These are phyloP conservation scores for Massariosphaeria phaeospora DNA, from an alignment of 495 filamentous ascomycete species.

Conservation along the genomic window DNA sequence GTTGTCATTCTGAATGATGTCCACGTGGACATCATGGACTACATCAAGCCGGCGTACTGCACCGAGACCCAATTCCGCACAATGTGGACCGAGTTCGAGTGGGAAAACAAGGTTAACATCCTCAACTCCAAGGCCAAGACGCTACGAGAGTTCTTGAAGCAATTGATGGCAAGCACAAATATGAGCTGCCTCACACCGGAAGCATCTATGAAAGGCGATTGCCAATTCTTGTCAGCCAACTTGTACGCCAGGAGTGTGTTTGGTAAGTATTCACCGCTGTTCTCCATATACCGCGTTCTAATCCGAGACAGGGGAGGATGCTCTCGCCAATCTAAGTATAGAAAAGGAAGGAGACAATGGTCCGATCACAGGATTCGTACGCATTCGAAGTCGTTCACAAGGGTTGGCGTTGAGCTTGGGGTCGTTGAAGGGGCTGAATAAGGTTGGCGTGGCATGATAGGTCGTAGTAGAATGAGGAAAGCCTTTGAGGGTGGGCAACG, in stretches of 20 bases:
- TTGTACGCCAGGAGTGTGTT: constrained; percentile 97
- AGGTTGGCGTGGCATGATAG: constrained; percentile 51
- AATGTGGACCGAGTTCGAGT: constrained; percentile 99
- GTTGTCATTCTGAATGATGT: constrained; percentile 99
- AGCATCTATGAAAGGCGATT: constrained; percentile 93
- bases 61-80: constrained; percentile 97
- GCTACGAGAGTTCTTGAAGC: constrained; percentile 85
- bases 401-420: constrained; percentile 91
- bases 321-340: constrained; percentile 93
- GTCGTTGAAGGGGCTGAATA: constrained; percentile 90
- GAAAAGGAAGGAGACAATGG: constrained; percentile 96
- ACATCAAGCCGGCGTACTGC: constrained; percentile 95
- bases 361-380: constrained; percentile 95
- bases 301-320: constrained; percentile 79
- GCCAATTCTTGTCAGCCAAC: constrained; percentile 96
- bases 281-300: constrained; percentile 1
- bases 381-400: constrained; percentile 96
- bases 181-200: constrained; percentile 98
- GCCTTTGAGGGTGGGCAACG: background rate
- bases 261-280: constrained; percentile 59
- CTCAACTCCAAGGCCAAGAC: constrained; percentile 93
- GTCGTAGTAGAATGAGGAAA: background rate
- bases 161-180: constrained; percentile 95
- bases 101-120: constrained; percentile 99
- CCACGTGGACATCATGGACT: constrained; percentile 99